phyloP scores from a whole-genome alignment of 2,329 filamentous ascomycete genomes.

The Blastomyces gilchristii region DNA sequence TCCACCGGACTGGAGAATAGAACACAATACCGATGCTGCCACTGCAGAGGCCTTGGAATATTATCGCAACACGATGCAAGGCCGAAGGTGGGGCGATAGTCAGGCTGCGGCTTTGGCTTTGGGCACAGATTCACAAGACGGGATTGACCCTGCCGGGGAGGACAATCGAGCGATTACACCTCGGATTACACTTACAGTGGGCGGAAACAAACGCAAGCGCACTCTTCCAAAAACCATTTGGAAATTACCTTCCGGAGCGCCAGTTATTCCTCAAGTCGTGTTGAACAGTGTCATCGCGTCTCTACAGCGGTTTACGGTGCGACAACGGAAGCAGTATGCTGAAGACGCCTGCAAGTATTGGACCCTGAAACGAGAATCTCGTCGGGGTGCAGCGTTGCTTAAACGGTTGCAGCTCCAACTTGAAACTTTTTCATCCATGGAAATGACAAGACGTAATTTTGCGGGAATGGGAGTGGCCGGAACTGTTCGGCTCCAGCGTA shows the following conservation, averaged over 20 bases:
- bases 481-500: constrained; percentile 61
- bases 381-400: constrained; percentile 79
- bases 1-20: constrained; percentile 74
- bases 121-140: constrained; percentile 58
- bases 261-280: constrained; percentile 81
- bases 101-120: constrained; percentile 72
- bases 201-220: constrained; percentile 50
- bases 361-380: constrained; percentile 90
- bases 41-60: constrained; percentile 76
- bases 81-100: constrained; percentile 83
- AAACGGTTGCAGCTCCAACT: constrained; percentile 90
- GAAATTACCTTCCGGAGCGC: constrained; percentile 89
- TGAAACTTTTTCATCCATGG: constrained; percentile 95
- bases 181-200: constrained; percentile 45
- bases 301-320: constrained; percentile 69
- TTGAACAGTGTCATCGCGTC: constrained; percentile 78
- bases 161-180: constrained; percentile 33
- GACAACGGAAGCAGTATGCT: constrained; percentile 84
- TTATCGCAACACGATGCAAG: constrained; percentile 82
- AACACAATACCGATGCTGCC: constrained; percentile 71
- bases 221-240: constrained; percentile 58
- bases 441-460: constrained; percentile 90
- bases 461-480: constrained; percentile 86
- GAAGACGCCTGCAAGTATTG: constrained; percentile 93
- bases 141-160: constrained; percentile 39